These are phyloP conservation scores for Aspergillus hiratsukae DNA, from an alignment of 2,329 filamentous ascomycete genomes.

Conservation along the genomic window DNA sequence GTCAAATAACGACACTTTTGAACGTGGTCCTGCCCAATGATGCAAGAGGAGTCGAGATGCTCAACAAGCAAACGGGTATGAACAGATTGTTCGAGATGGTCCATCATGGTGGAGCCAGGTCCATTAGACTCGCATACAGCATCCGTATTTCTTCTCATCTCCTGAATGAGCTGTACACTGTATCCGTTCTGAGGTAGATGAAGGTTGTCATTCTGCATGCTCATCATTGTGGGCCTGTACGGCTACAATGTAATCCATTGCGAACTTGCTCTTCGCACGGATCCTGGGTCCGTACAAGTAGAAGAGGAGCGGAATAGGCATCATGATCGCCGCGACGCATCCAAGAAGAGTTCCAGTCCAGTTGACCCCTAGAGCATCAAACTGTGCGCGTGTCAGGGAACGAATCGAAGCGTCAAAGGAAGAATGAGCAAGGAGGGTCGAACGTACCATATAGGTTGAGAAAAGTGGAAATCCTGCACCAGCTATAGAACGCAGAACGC, in stretches of 20 bases:
- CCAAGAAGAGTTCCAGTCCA: slow-evolving; percentile 31
- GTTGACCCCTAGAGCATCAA: slow-evolving; percentile 34
- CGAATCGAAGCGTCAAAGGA: not conserved
- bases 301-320: slow-evolving; percentile 32
- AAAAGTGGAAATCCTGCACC: slow-evolving; percentile 37
- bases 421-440: not conserved
- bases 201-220: not conserved
- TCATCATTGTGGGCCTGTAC: slow-evolving; percentile 11
- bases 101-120: not conserved
- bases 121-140: not conserved
- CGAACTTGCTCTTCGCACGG: slow-evolving; percentile 33
- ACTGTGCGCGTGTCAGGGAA: slow-evolving; percentile 26
- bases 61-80: not conserved
- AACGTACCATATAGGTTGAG: slow-evolving; percentile 28
- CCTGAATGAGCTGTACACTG: not conserved
- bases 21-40: not conserved
- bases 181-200: not conserved
- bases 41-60: not conserved
- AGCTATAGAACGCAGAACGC: slow-evolving; percentile 40
- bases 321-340: slow-evolving; percentile 24
- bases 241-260: slow-evolving; percentile 21
- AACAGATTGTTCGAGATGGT: not conserved
- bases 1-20: not conserved
- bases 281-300: slow-evolving; percentile 33
- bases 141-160: not conserved